Base-by-base conservation (phyloP, 345 rosid species). In the Salix udensis region DNA sequence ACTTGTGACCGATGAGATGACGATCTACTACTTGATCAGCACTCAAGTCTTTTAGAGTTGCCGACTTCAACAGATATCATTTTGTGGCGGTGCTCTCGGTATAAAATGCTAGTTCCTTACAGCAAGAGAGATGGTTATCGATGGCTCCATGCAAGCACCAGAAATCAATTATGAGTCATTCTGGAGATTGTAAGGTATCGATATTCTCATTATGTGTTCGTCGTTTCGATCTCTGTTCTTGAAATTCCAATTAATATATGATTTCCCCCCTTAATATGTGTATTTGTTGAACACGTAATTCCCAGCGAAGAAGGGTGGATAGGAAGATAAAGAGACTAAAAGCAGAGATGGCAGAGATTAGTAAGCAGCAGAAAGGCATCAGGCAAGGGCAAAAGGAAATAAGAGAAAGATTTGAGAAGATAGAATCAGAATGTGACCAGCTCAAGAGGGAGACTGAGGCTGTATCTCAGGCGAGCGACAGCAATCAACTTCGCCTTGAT, bases 341-440 rank as follows among this genome's bases (percentile, higher is more conserved):
- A 14, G 64, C 67, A 3, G 73, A 75, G 23, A 75, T 75, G 53
- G 34, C 26, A 68, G 67, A 24, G 26, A 67, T 68, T 4, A 18
- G 53, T 18, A 16, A 36, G 37, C 71, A 75, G 24, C 78, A 75
- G 1, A 11, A 24, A 21, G 6, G 30, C 9, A 75, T 75, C 36
- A 68, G 30, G 37, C 53, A 68, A 10, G 67, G 73, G 30, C 78
- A 67, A 36, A 75, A 14, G 11, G 64, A 34, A 10, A 71, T 67
- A 24, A 53, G 72, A 67, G 53, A 53, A 67, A 67, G 42, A 48
- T 36, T 68, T 2, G 78, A 53, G 6, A 52, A 70, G 64, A 52
- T 75, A 4, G 78, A 67, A 55, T 50, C 37, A 15, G 18, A 68
- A 53, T 67, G 26, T 28, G 71, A 75, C 3, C 39, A 75, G 48